Base-by-base conservation (phyloP, 371 early-diverging fungal genomes). In the Lichtheimia hyalospora region DNA sequence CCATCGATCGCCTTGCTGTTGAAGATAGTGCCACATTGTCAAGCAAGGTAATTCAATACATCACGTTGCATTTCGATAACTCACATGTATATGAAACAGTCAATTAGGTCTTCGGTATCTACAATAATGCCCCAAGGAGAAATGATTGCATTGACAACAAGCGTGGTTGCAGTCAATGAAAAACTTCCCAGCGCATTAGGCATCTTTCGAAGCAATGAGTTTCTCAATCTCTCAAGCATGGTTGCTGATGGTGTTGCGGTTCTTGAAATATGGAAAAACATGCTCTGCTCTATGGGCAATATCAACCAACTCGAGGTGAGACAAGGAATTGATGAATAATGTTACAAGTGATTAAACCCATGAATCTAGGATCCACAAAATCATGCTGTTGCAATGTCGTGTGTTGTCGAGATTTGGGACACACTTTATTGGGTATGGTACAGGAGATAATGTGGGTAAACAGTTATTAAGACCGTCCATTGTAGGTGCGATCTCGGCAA, bases 351-450 rank as follows among this genome's bases (percentile, higher is more conserved):
- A 23, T 28, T 27, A 23, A 40, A n/a, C 12, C 7, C 20, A 49
- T 40, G 39, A 23, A 3, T 40, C 3, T 52, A 86, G 80, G 69
- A 67, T 24, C 84, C 88, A 15, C 71, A 77, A 28, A 85, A 84
- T 23, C 84, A 91, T 67, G 80, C 83, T 0, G 85, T 86, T n/a
- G 89, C 89, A 6, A 85, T 91, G 60, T 66, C 73, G 3, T 90
- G 90, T 58, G 61, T 90, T 5, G 84, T 88, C 4, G 79, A 86
- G 18, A 79, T 90, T 18, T 88, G 86, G 86, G 90, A 90, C 52
- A 76, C 75, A 1, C 62, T 92, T 43, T 79, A 69, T 51, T 71
- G 77, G 53, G 79, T 82, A 49, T 68, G 74, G 10, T 34, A 34
- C 55, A 27, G 56, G 1, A 43, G 13, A n/a, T 1, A 13, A 41